These are phyloP conservation scores for Heliamphora exappendiculata DNA, from an alignment of 148 eudicot species.

Conservation along the genomic window DNA sequence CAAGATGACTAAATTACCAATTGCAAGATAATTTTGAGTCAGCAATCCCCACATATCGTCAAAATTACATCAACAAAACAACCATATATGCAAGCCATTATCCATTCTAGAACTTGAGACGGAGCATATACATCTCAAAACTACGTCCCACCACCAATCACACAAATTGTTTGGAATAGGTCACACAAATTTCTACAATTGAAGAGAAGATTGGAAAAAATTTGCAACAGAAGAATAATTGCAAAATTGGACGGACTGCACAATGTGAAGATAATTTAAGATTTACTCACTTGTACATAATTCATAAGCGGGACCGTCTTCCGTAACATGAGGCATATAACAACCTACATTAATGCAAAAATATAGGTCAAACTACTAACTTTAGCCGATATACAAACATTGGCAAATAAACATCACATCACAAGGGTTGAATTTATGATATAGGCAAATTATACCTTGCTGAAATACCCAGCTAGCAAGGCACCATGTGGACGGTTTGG, in stretches of 20 bases:
- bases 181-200: neutral
- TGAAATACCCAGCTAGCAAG: conserved; percentile 86
- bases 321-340: conserved; percentile 90
- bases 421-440: neutral
- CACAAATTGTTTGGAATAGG: neutral
- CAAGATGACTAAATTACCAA: neutral
- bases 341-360: conserved; percentile 44
- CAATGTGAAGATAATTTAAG: neutral
- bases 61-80: neutral
- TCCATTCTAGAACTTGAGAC: neutral
- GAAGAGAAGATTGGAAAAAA: neutral
- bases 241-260: neutral
- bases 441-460: conserved; percentile 51
- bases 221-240: neutral
- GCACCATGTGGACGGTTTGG: conserved; percentile 80
- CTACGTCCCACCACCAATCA: neutral
- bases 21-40: neutral
- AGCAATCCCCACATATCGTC: neutral
- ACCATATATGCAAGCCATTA: neutral
- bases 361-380: conserved; percentile 12
- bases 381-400: conserved; percentile 4
- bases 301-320: conserved; percentile 85
- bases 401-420: neutral
- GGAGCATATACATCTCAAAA: neutral
- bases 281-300: conserved; percentile 76